Conservation (phyloP, 139 green algal genomes). For the Asterochloris sp. region DNA sequence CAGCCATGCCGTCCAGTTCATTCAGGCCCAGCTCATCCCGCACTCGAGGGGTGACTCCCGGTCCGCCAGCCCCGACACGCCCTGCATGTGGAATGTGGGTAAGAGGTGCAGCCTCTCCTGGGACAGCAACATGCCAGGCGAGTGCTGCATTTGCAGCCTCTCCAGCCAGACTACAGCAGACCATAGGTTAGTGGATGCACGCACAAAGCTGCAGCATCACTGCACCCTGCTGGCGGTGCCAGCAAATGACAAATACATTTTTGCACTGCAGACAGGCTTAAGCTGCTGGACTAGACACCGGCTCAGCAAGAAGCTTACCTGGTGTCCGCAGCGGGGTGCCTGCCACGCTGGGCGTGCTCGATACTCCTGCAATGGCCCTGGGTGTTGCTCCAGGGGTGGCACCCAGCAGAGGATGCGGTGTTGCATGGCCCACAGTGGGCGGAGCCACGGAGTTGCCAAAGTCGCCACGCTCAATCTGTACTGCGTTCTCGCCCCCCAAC, state of each 20-base stretch:
- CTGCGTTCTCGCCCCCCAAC: conserved; percentile 79
- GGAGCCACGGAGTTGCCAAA: conserved; percentile 67
- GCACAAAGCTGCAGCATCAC: neutral
- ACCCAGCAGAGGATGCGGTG: conserved; percentile 60
- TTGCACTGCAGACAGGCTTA: neutral
- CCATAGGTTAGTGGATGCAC: neutral
- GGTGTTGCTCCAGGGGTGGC: conserved; percentile 11
- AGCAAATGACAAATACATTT: neutral
- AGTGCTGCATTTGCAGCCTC: neutral
- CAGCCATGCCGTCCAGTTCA: conserved; percentile 37
- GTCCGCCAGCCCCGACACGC: neutral
- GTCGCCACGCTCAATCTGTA: conserved; percentile 64
- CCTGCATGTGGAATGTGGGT: neutral
- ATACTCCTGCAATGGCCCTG: conserved; percentile 30
- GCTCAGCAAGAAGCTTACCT: neutral
- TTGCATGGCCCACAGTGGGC: conserved; percentile 29
- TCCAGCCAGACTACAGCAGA: neutral
- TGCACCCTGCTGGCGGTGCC: neutral
- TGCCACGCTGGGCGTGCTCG: conserved; percentile 14
- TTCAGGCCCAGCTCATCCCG: conserved; percentile 87
- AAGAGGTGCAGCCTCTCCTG: neutral
- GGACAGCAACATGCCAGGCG: neutral
- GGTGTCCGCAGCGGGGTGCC: conserved; percentile 11
- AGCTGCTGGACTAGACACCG: neutral
- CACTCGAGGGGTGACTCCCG: conserved; percentile 43